These are phyloP conservation scores for Diddensiella transvaalensis DNA, from an alignment of 805 yeast genomes.

Conservation along the genomic window DNA sequence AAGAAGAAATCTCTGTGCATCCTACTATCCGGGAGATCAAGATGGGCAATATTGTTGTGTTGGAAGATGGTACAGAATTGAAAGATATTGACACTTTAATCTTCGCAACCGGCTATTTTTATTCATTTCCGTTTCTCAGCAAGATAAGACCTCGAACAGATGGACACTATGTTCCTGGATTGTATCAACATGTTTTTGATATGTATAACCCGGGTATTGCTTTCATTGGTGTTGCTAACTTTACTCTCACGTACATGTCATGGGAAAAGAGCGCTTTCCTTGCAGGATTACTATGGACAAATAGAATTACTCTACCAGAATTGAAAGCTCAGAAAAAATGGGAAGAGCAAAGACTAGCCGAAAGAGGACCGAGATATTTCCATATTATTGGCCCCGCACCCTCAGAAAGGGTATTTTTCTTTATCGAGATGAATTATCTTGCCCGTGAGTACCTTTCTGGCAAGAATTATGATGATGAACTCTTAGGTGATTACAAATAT, in stretches of 20 bases:
- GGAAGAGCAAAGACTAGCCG: slow-evolving; percentile 6
- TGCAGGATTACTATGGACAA: slow-evolving; percentile 7
- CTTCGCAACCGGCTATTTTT: slow-evolving; percentile 14
- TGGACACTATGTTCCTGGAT: slow-evolving; percentile 12
- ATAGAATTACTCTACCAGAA: slow-evolving; percentile 6
- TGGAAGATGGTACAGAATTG: slow-evolving; percentile 9
- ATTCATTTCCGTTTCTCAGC: slow-evolving; percentile 11
- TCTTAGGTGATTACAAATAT: neutral
- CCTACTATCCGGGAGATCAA: neutral
- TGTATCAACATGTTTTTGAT: slow-evolving; percentile 13
- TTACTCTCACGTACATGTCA: slow-evolving; percentile 7
- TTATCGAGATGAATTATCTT: slow-evolving; percentile 5
- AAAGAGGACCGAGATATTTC: neutral
- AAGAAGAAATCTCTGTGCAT: neutral
- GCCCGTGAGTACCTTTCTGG: slow-evolving; percentile 8
- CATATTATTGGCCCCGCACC: slow-evolving; percentile 6
- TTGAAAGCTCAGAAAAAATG: slow-evolving; percentile 7
- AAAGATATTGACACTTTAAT: slow-evolving; percentile 6
- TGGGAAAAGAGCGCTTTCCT: slow-evolving; percentile 13
- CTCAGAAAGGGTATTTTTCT: slow-evolving; percentile 5
- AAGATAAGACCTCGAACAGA: slow-evolving; percentile 16
- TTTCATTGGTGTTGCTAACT: slow-evolving; percentile 9
- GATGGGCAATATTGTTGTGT: neutral
- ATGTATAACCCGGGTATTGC: slow-evolving; percentile 11
- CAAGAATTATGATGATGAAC: slow-evolving; percentile 4